Conservation (phyloP, 129 eudicot species). For the Helianthus annuus region HanXRQr2.0-SUNRISE NC_035434.2:171850105-171850604, state of each 20-base stretch:
- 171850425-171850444: too few species aligned
- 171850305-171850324: neutral
- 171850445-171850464: too few species aligned
- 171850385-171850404: neutral
- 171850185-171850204: constrained; percentile 24
- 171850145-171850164: constrained; percentile 23
- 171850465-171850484: too few species aligned
- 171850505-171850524: too few species aligned
- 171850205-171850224: constrained; percentile 6
- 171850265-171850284: constrained; percentile 36
- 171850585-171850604: neutral
- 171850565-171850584: too few species aligned
- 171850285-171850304: constrained; percentile 26
- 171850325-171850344: too few species aligned
- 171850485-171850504: too few species aligned
- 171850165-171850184: neutral
- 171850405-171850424: neutral
- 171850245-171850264: neutral
- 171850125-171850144: neutral
- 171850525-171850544: too few species aligned
- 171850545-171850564: too few species aligned
- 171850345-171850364: too few species aligned
- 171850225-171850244: constrained; percentile 23
- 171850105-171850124: too few species aligned
- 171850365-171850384: too few species aligned